Percentiles rank a stretch among this genome's conserved stretches.
phyloP scores from a whole-genome alignment of 2,329 filamentous ascomycete species.

The Alternaria alternata region DNA sequence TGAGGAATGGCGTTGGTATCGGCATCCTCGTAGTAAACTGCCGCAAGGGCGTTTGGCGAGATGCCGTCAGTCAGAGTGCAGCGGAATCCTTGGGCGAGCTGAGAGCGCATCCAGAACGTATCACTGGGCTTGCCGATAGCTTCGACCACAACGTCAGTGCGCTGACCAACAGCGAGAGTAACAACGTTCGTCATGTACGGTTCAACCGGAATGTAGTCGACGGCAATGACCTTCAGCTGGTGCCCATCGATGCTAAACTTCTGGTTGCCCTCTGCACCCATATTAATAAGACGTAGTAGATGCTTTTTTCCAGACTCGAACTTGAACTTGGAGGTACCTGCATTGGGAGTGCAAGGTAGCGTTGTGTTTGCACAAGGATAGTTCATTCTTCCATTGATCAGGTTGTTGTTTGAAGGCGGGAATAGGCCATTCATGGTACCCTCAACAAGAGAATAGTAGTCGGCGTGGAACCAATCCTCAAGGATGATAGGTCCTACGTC shows the following conservation, averaged over 20 bases:
- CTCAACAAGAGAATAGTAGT: slow-evolving; percentile 41
- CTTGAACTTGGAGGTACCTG: slow-evolving; percentile 45
- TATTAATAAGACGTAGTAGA: slow-evolving; percentile 53
- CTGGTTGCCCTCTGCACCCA: slow-evolving; percentile 48
- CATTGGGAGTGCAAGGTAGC: slow-evolving; percentile 36
- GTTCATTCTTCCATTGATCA: slow-evolving; percentile 34
- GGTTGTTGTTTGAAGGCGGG: slow-evolving; percentile 28
- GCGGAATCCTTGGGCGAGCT: slow-evolving; percentile 26
- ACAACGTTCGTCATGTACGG: slow-evolving; percentile 52
- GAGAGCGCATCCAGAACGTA: slow-evolving; percentile 51
- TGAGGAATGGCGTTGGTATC: slow-evolving; percentile 60
- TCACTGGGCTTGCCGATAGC: slow-evolving; percentile 38
- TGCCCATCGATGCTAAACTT: slow-evolving; percentile 55
- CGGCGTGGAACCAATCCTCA: slow-evolving; percentile 52
- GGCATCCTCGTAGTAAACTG: slow-evolving; percentile 70
- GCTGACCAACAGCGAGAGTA: slow-evolving; percentile 52
- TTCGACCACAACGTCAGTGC: slow-evolving; percentile 48
- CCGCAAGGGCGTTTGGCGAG: slow-evolving; percentile 54
- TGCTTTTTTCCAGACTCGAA: slow-evolving; percentile 54
- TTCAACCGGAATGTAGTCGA: slow-evolving; percentile 53
- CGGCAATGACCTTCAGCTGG: slow-evolving; percentile 52
- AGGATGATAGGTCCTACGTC: slow-evolving; percentile 53
- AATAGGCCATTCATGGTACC: slow-evolving; percentile 36
- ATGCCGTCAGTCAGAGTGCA: slow-evolving; percentile 25
- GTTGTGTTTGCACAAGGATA: slow-evolving; percentile 40